Evolutionary conservation across 306 rosid genomes (phyloP).

Genomic region (Malus asiatica): DNA sequence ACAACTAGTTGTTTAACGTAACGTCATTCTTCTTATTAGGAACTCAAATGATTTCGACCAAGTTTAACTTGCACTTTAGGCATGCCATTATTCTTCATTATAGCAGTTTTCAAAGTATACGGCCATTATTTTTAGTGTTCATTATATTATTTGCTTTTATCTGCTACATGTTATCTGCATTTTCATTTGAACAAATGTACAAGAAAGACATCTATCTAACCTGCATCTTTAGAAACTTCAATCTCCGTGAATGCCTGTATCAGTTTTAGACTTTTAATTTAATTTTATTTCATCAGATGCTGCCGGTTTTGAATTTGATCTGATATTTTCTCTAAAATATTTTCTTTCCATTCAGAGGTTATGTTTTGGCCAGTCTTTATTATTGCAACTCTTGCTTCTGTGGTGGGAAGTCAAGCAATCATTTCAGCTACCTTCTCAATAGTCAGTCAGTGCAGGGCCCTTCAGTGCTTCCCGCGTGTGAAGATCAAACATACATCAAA

Average conservation of each 20-base stretch:
- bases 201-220: neutral
- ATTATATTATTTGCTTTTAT: neutral
- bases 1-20: neutral
- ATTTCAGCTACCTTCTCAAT: slow-evolving; percentile 30
- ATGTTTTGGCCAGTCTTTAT: slow-evolving; percentile 21
- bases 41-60: neutral
- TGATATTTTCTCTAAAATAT: neutral
- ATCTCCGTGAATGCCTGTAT: neutral
- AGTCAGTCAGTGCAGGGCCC: slow-evolving; percentile 22
- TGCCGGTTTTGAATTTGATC: neutral
- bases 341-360: slow-evolving; percentile 7
- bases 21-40: neutral
- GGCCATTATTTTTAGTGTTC: neutral
- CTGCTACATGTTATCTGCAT: neutral
- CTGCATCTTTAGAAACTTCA: neutral
- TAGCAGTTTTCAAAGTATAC: neutral
- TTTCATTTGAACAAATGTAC: neutral
- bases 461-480: slow-evolving; percentile 26
- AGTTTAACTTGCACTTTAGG: neutral
- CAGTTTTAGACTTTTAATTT: neutral
- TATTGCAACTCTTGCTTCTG: slow-evolving; percentile 28
- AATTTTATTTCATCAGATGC: neutral
- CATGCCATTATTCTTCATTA: neutral
- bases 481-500: slow-evolving; percentile 25
- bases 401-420: slow-evolving; percentile 32